phyloP scores from a whole-genome alignment of 331 rosid species.

The Quercus tomentella region DNA sequence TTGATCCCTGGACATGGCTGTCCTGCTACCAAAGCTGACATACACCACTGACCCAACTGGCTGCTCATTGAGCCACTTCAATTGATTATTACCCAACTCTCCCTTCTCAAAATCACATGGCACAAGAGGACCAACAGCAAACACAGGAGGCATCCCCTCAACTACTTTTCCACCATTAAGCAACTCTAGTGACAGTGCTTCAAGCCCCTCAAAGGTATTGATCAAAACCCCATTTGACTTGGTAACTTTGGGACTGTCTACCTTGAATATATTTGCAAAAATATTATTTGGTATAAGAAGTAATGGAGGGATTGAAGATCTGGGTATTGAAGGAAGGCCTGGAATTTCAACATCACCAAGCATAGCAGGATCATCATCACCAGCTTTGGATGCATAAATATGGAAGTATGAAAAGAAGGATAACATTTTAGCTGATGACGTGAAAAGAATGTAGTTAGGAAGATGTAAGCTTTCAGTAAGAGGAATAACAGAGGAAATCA shows the following conservation, averaged over 20 bases:
- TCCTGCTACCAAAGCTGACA: conserved; percentile 53
- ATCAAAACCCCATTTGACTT: conserved; percentile 38
- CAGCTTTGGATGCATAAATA: neutral
- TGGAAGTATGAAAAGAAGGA: conserved; percentile 35
- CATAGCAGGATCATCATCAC: neutral
- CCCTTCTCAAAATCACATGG: conserved; percentile 43
- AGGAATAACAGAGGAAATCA: conserved; percentile 31
- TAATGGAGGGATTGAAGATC: conserved; percentile 39
- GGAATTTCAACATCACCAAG: conserved; percentile 28
- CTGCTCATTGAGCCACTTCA: conserved; percentile 43
- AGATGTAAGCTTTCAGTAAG: conserved; percentile 22
- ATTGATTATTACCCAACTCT: neutral
- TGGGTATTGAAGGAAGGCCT: conserved; percentile 25
- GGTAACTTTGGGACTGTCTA: conserved; percentile 26
- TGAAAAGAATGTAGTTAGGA: conserved; percentile 37
- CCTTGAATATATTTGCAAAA: conserved; percentile 9
- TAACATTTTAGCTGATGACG: conserved; percentile 46
- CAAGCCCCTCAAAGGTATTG: conserved; percentile 40
- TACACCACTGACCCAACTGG: conserved; percentile 45
- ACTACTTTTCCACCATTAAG: conserved; percentile 25
- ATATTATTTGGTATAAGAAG: conserved; percentile 8
- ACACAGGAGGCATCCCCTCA: conserved; percentile 31
- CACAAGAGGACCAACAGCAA: conserved; percentile 37
- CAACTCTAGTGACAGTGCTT: conserved; percentile 25
- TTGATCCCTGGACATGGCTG: conserved; percentile 34